Base-by-base conservation (phyloP, 495 filamentous ascomycete species). In the Hypoxylon intermedium region DNA sequence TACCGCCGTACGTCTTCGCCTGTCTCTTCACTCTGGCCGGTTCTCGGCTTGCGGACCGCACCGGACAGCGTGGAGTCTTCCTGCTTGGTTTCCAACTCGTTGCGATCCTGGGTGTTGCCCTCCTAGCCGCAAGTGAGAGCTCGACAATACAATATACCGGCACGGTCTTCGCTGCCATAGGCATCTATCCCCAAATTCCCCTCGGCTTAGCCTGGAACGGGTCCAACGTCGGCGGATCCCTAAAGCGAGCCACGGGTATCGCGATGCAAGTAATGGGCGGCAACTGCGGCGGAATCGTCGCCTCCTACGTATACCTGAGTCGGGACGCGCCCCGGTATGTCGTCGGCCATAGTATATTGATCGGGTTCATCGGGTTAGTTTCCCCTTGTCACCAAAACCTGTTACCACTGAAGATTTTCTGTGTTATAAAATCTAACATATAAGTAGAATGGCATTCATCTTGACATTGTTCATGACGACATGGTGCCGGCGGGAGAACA, bases 211-310 rank as follows among this genome's bases (percentile, higher is more conserved):
- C 86, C 0, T 92, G 88, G 89, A 89, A 89, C 37, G 86, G 88
- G 4, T 87, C 87, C 72, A 92, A 92, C 63, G 87, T 89, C 40
- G 87, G 86, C 7, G 89, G 89, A 0, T 87, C 88, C 60, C 87
- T 88, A 3, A 92, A 91, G 70, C 82, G 89, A 15, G 85, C 81
- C 44, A 87, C 86, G 18, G 88, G 87, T 21, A 91, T 90, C 50
- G 89, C 89, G 2, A 83, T 91, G 79, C 89, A 92, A 65, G 87
- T 91, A 23, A 84, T 82, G 30, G 88, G 91, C 60, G 89, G 88
- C 3, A 91, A 90, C 67, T 74, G 88, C 9, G 88, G 89, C 7
- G 88, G 87, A n/a, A 85, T 86, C 2, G 65, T 92, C 12, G 84
- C 87, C 19, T 86, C 84, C 3, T 89, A 88, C 58, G 77, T 89